Percentiles rank a stretch among this genome's conserved stretches.
These are phyloP conservation scores for Rhizomucor miehei DNA, from an alignment of 371 early-diverging fungal species.

Conservation along the genomic window DNA sequence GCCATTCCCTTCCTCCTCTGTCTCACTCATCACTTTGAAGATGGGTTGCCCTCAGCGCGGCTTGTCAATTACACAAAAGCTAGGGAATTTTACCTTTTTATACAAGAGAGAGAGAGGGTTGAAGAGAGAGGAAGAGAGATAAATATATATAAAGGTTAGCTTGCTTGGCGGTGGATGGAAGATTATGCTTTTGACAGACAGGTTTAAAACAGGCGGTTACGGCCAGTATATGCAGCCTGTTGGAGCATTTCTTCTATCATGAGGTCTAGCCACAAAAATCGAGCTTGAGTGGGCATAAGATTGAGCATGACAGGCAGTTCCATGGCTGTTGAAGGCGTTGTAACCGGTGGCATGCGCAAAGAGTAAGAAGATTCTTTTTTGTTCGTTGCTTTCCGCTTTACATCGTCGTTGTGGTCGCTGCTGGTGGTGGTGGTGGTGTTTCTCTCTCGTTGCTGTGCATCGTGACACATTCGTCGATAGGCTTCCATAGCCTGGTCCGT, in stretches of 20 bases:
- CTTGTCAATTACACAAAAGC: too few relatives aligned
- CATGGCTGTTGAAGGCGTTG: too few relatives aligned
- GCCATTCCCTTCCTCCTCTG: not conserved
- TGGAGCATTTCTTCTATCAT: conserved; percentile 15
- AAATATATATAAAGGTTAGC: too few relatives aligned
- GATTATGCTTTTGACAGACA: too few relatives aligned
- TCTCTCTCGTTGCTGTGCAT: not conserved
- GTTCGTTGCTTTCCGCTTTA: not conserved
- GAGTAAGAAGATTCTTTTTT: not conserved
- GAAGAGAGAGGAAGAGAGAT: too few relatives aligned
- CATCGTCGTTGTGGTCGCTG: not conserved
- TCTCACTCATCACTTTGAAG: not conserved
- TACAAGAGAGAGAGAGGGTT: too few relatives aligned
- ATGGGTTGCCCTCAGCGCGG: too few relatives aligned
- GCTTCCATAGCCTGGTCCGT: conserved; percentile 23
- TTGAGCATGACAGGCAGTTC: conserved; percentile 14
- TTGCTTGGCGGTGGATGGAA: too few relatives aligned
- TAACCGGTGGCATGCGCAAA: too few relatives aligned
- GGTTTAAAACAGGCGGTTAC: too few relatives aligned
- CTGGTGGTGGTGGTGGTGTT: conserved; percentile 12
- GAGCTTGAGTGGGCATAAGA: conserved; percentile 12
- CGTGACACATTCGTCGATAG: conserved; percentile 3
- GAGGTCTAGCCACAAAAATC: conserved; percentile 20
- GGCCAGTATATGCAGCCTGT: too few relatives aligned
- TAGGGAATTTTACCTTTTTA: too few relatives aligned